phyloP scores from a whole-genome alignment of 345 rosid species.

The Populus euphratica region DNA sequence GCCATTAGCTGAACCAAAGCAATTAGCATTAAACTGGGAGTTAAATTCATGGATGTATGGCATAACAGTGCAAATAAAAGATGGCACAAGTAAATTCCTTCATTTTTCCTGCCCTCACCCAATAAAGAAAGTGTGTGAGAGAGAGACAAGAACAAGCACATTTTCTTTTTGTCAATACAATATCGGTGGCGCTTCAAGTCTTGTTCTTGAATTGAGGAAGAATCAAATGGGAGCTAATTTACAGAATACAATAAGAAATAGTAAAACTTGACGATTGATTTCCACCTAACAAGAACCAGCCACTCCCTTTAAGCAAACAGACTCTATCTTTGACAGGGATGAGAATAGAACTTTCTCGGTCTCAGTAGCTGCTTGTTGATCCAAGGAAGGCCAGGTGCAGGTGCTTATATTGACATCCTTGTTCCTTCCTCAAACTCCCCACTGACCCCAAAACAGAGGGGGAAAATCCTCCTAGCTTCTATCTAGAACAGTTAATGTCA shows the following conservation, averaged over 20 bases:
- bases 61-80: not conserved
- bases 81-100: too few species aligned
- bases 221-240: not conserved
- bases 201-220: not conserved
- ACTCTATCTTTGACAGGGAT: conserved; percentile 58
- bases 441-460: too few species aligned
- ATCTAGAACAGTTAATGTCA: too few species aligned
- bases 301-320: conserved; percentile 57
- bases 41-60: not conserved
- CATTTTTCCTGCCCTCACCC: too few species aligned
- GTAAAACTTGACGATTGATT: conserved; percentile 48
- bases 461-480: too few species aligned
- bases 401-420: too few species aligned
- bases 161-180: not conserved
- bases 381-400: conserved; percentile 54
- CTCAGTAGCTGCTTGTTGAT: conserved; percentile 60
- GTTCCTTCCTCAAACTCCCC: too few species aligned
- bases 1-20: not conserved
- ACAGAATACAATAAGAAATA: not conserved
- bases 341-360: conserved; percentile 50
- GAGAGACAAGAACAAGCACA: not conserved
- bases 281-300: conserved; percentile 60
- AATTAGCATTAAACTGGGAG: not conserved
- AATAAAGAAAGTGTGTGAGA: not conserved
- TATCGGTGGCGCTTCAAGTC: not conserved